A percentile compares a stretch with the other conserved stretches of the same genome.
Conservation (phyloP, 208 protist species). For the Crithidia sp. region DNA sequence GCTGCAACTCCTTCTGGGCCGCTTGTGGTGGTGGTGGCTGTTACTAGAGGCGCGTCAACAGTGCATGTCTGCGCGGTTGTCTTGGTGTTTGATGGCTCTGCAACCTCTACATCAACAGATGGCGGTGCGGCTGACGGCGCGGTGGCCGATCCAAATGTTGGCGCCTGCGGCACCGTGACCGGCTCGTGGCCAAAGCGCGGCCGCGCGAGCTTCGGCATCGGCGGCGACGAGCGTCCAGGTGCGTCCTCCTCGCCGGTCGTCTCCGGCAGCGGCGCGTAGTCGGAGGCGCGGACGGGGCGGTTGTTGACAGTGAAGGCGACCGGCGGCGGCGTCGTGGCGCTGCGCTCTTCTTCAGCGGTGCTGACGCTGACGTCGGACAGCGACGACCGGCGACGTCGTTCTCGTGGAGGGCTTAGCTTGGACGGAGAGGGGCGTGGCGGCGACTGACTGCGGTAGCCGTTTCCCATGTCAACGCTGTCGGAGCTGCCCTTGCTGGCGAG, state of each 20-base stretch:
- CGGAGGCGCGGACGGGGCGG: constrained; percentile 7
- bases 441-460: constrained; percentile 3
- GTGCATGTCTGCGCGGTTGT: not conserved
- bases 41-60: not conserved
- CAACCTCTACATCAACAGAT: too few relatives aligned
- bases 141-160: not conserved
- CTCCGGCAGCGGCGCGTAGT: constrained; percentile 14
- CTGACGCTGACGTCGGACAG: constrained; percentile 18
- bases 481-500: not conserved
- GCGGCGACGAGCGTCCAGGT: not conserved
- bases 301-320: not conserved
- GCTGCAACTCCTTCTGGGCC: not conserved
- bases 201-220: constrained; percentile 5
- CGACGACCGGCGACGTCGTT: not conserved
- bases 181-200: constrained; percentile 10
- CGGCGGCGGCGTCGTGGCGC: not conserved
- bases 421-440: constrained; percentile 3
- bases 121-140: too few relatives aligned
- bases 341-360: constrained; percentile 4
- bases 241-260: not conserved
- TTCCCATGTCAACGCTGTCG: constrained; percentile 1
- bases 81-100: not conserved
- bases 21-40: constrained; percentile 2
- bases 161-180: not conserved
- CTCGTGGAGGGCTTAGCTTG: not conserved